Conservation (phyloP, 768 basidiomycete genomes). For the Ramaria sp. region DNA sequence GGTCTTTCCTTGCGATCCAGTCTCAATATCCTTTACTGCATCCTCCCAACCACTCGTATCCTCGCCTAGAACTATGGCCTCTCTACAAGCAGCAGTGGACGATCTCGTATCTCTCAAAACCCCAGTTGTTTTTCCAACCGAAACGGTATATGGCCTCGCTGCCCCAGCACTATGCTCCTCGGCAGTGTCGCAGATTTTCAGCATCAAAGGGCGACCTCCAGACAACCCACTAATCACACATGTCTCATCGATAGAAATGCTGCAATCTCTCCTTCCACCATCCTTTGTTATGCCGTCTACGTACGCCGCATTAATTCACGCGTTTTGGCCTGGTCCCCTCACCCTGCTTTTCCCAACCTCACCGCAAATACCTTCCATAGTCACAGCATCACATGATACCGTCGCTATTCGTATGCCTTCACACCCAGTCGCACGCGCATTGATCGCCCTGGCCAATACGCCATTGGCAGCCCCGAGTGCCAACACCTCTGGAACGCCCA, state of each 20-base stretch:
- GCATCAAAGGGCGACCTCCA: conserved; percentile 81
- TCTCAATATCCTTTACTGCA: conserved; percentile 46
- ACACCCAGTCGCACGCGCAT: conserved; percentile 83
- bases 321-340: conserved; percentile 93
- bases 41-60: conserved; percentile 38
- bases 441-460: conserved; percentile 62
- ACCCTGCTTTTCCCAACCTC: conserved; percentile 84
- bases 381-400: conserved; percentile 70
- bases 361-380: conserved; percentile 45
- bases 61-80: conserved; percentile 38
- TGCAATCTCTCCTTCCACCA: conserved; percentile 60
- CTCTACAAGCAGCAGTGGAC: conserved; percentile 43
- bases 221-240: conserved; percentile 99
- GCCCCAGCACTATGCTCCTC: conserved; percentile 60
- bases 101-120: conserved; percentile 18
- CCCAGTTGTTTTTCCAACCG: conserved; percentile 87
- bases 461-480: conserved; percentile 94
- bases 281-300: conserved; percentile 47
- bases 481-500: conserved; percentile 89
- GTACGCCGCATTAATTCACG: conserved; percentile 65
- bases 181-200: conserved; percentile 69
- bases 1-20: conserved; percentile 53
- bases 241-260: conserved; percentile 79
- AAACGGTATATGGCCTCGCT: conserved; percentile 98
- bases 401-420: conserved; percentile 92